Percentiles rank a stretch among this genome's conserved stretches.
Evolutionary conservation across 768 basidiomycete species (phyloP).

Genomic region (Auricularia auricula-judae): DNA sequence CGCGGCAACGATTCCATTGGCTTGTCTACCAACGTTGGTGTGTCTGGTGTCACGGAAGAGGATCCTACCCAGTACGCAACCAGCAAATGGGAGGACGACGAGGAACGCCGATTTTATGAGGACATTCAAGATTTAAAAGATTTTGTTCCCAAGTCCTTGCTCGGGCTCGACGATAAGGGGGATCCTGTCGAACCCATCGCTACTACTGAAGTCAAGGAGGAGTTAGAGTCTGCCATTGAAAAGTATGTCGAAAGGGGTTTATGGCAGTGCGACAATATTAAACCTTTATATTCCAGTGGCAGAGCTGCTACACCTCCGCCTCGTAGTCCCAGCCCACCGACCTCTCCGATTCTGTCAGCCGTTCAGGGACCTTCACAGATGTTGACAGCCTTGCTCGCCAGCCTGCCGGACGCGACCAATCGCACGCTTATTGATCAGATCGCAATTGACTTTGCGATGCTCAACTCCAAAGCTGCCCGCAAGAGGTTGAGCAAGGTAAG

Average conservation of each 20-base stretch:
- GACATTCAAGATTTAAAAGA: conserved; percentile 86
- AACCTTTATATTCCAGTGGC: conserved; percentile 51
- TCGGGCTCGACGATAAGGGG: conserved; percentile 49
- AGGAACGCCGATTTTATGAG: conserved; percentile 88
- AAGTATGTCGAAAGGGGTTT: neutral
- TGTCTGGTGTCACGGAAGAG: conserved; percentile 50
- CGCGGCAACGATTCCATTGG: conserved; percentile 71
- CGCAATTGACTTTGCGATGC: conserved; percentile 89
- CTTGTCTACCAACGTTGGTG: conserved; percentile 44
- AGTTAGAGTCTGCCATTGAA: neutral
- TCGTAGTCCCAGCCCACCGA: conserved; percentile 39
- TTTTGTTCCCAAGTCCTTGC: conserved; percentile 77
- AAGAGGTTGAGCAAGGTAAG: conserved; percentile 79
- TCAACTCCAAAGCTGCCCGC: conserved; percentile 93
- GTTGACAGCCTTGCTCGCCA: conserved; percentile 78
- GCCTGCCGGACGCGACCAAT: conserved; percentile 91
- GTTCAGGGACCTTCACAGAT: conserved; percentile 85
- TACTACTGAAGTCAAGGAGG: conserved; percentile 17
- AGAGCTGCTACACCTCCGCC: conserved; percentile 47
- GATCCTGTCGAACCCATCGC: conserved; percentile 6
- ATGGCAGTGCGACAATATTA: neutral
- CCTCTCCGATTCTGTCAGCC: conserved; percentile 39
- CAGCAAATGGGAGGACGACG: conserved; percentile 97
- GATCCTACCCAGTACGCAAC: conserved; percentile 30
- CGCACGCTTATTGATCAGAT: conserved; percentile 82